Conservation (phyloP, 805 yeast genomes). For the Metschnikowia rubicola region DNA sequence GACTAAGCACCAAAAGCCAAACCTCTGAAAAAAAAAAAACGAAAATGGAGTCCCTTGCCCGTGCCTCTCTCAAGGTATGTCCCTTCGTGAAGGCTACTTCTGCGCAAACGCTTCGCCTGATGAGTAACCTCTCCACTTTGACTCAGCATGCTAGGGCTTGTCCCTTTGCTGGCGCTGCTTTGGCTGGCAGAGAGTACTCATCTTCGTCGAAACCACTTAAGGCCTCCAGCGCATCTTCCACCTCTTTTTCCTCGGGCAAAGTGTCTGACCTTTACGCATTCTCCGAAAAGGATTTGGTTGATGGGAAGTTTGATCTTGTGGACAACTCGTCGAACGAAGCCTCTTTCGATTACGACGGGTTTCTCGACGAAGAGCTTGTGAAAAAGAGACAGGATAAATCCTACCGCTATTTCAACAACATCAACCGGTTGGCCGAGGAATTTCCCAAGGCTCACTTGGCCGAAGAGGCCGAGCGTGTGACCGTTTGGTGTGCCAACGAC, state of each 20-base stretch:
- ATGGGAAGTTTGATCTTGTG: conserved; percentile 22
- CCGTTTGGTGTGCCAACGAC: conserved; percentile 99
- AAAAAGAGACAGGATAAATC: conserved; percentile 85
- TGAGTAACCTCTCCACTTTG: conserved; percentile 47
- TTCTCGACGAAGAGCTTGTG: conserved; percentile 61
- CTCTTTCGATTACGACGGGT: conserved; percentile 68
- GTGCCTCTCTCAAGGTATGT: conserved; percentile 74
- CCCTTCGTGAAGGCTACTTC: conserved; percentile 74
- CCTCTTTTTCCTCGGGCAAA: conserved; percentile 30
- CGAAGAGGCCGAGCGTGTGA: conserved; percentile 73
- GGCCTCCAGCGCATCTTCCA: conserved; percentile 41
- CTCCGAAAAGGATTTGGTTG: conserved; percentile 25
- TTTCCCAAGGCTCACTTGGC: conserved; percentile 91
- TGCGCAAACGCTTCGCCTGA: conserved; percentile 54
- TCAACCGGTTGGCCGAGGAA: conserved; percentile 90
- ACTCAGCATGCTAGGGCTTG: conserved; percentile 63
- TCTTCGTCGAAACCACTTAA: conserved; percentile 43
- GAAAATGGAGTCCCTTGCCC: conserved; percentile 73
- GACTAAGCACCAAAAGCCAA: background rate
- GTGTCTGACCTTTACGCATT: conserved; percentile 33
- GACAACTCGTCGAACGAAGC: conserved; percentile 42
- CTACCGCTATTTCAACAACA: conserved; percentile 94
- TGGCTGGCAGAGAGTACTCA: conserved; percentile 47
- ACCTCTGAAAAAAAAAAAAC: background rate
- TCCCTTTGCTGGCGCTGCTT: conserved; percentile 89